Evolutionary conservation across 768 basidiomycete species (phyloP).

Genomic region (Suillus alpinus): DNA sequence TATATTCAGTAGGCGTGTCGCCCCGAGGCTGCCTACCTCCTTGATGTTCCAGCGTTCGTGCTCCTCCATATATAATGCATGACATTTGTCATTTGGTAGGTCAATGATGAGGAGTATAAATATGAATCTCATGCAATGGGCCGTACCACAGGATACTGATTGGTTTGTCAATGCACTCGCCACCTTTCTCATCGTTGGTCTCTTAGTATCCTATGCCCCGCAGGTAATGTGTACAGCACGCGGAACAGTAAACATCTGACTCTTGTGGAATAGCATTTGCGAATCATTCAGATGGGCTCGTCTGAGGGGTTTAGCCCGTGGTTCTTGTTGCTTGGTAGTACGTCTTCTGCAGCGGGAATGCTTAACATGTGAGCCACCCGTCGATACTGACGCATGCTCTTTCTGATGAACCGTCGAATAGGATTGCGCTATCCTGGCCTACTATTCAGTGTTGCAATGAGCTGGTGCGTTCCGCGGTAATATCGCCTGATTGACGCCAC

Average conservation of each 20-base stretch:
- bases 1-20: not conserved
- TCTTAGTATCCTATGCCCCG: conserved; percentile 81
- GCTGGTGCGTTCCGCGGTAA: conserved; percentile 49
- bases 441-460: conserved; percentile 77
- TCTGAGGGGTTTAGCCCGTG: conserved; percentile 91
- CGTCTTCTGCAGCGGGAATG: conserved; percentile 77
- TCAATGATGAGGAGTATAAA: not conserved
- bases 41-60: not conserved
- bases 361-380: conserved; percentile 66
- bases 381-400: not conserved
- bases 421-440: conserved; percentile 83
- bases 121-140: not conserved
- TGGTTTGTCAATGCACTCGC: conserved; percentile 61
- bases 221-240: conserved; percentile 46
- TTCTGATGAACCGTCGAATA: conserved; percentile 26
- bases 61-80: not conserved
- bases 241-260: not conserved
- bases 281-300: conserved; percentile 75
- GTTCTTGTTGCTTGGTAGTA: conserved; percentile 87
- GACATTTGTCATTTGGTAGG: not conserved
- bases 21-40: not conserved
- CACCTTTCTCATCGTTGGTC: conserved; percentile 65
- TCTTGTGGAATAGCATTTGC: conserved; percentile 51
- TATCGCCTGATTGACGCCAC: not conserved
- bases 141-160: conserved; percentile 58